phyloP scores from a whole-genome alignment of 148 eudicot genomes.

The Limonium bicolor region DNA sequence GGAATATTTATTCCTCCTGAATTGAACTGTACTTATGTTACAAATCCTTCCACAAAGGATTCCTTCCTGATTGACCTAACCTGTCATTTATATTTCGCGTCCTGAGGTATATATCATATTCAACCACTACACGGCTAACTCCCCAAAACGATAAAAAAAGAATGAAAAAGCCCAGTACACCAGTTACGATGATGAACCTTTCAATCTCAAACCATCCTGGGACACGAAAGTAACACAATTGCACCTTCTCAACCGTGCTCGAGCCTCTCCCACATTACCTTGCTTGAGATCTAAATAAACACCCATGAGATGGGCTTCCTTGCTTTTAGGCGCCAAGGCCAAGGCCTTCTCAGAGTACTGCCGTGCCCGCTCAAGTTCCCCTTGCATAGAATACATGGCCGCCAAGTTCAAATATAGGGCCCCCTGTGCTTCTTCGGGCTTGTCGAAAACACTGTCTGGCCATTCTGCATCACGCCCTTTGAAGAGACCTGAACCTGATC shows the following conservation, averaged over 20 bases:
- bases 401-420: conserved; percentile 52
- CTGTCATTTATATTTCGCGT: conserved; percentile 20
- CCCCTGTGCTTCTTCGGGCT: conserved; percentile 73
- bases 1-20: conserved; percentile 41
- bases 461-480: conserved; percentile 16
- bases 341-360: conserved; percentile 31
- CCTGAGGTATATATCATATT: conserved; percentile 21
- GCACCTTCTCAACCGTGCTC: conserved; percentile 47
- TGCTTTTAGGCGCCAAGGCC: conserved; percentile 32
- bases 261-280: conserved; percentile 51
- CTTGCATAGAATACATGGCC: conserved; percentile 38
- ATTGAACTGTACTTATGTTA: conserved; percentile 74
- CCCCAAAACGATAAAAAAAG: too few species aligned
- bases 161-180: conserved; percentile 11
- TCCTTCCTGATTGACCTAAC: too few species aligned
- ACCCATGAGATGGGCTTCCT: conserved; percentile 49
- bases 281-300: conserved; percentile 51
- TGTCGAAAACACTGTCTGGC: conserved; percentile 24
- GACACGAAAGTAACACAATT: conserved; percentile 44
- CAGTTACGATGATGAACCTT: conserved; percentile 14
- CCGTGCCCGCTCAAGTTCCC: conserved; percentile 56
- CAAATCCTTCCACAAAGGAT: conserved; percentile 35
- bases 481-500: conserved; percentile 12
- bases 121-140: conserved; percentile 16
- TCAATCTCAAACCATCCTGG: conserved; percentile 14